These are phyloP conservation scores for Mucor plumbeus DNA, from an alignment of 371 early-diverging fungal genomes.

Conservation along the genomic window DNA sequence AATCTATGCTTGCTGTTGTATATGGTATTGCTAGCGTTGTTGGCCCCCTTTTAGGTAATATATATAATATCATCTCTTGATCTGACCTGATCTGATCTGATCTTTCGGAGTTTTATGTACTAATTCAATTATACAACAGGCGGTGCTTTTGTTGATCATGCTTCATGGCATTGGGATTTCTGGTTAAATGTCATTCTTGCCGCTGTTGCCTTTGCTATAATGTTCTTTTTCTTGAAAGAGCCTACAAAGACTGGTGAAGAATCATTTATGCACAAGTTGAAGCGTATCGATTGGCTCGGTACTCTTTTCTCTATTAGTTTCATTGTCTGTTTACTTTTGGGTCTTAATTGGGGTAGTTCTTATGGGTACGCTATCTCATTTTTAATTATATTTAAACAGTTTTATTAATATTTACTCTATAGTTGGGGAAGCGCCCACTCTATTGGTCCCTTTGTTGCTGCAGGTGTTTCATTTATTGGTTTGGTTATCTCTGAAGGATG, in stretches of 20 bases:
- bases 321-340: conserved; percentile 55
- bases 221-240: conserved; percentile 57
- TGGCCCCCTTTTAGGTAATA: conserved; percentile 63
- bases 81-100: conserved; percentile 18
- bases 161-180: conserved; percentile 78
- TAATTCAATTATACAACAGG: conserved; percentile 51
- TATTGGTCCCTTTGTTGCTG: conserved; percentile 56
- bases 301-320: conserved; percentile 41
- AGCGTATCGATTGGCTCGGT: conserved; percentile 70
- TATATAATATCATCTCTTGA: conserved; percentile 16
- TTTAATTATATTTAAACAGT: neutral
- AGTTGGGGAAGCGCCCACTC: conserved; percentile 59
- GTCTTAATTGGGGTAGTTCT: conserved; percentile 57
- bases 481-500: conserved; percentile 56
- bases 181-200: conserved; percentile 81
- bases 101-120: neutral
- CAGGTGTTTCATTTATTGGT: conserved; percentile 41
- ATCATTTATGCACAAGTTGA: conserved; percentile 56
- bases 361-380: conserved; percentile 21
- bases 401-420: neutral
- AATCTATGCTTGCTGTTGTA: conserved; percentile 61
- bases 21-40: conserved; percentile 76
- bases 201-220: conserved; percentile 53
- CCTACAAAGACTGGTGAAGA: conserved; percentile 44
- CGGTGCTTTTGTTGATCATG: conserved; percentile 69